Base-by-base conservation (phyloP, 768 basidiomycete species). In the Boletus edulis region DNA sequence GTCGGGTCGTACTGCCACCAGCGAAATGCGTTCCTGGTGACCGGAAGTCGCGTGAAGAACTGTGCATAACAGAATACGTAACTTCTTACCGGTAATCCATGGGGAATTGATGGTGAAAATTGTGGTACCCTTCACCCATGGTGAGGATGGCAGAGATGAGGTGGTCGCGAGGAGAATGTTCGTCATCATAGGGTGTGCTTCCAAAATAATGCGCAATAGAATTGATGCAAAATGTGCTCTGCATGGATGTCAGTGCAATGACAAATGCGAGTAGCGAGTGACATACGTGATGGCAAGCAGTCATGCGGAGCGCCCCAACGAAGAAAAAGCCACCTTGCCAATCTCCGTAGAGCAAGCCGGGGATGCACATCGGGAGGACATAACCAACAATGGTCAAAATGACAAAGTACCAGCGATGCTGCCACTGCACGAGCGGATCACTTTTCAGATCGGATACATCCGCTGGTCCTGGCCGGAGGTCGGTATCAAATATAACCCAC, bases 161-260 rank as follows among this genome's bases (percentile, higher is more conserved):
- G 69, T 88, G 86, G 66, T 93, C 90, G 29, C 87, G 80, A 41
- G 90, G 88, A 34, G 84, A 83, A 65, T 87, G 79, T 59, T 74
- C 84, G 75, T 92, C 89, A 67, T 94, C 91, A 59, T 92, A 94
- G 1, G 91, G 83, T 29, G 89, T 78, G 46, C 83, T 81, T 35
- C 91, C 91, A 45, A 94, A 78, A 75, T 86, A 91, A 69, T 94
- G 91, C 0, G 91, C 91, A 31, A 94, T 80, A 18, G 91, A 93
- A 68, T 93, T 94, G 71, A 94, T 91, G 66, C 86, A 91, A 71
- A 94, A 94, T 1, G 87, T 90, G 61, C 90, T 89, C 86, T 89
- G 50, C 20, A 18, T 13, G 12, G 0, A 42, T 14, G 41, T 59
- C 34, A 65, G 48, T 24, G 38, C 13, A 24, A 40, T 34, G 31